Evolutionary conservation across 176 grass and related monocot species (phyloP), one percentile per base, ranked within the genome.

Genomic region (Rhynchospora pubera): DNA sequence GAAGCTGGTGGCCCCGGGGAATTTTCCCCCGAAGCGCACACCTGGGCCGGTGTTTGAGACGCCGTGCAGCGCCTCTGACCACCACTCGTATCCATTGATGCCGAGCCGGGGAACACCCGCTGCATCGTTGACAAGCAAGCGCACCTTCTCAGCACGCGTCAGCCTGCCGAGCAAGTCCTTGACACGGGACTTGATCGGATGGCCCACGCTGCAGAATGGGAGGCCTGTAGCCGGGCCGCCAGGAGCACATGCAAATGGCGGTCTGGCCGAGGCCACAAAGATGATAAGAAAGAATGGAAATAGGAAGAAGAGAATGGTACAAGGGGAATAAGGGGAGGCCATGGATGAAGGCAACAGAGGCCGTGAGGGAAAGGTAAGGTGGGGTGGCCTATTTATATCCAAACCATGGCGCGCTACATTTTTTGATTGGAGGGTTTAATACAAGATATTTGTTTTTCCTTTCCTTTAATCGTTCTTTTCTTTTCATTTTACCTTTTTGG

Each of bases 21-120:
- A 94, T 45, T 77, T 72, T 18, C 95, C 92, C 39, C 88, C 90
- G 81, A 97, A 97, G 6, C 0, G 56, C 2, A 97, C 94, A 0
- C 92, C 94, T 0, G 90, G 92, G 0, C 92, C 88, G 0, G 85
- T 82, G 88, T 88, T 83, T 5, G 94, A 89, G 8, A 97, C 92
- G 30, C 94, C 94, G 85, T 97, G 94, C 48, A 97, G 79, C 30
- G 92, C 94, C 87, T 97, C 94, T 14, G 94, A 94, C 95, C 95
- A 97, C 95, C 95, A 97, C 88, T 97, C 88, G 87, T 97, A 97
- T 0, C 85, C 83, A 0, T 30, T 77, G 22, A 94, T 63, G 15
- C 90, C 92, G 1, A 97, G 94, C 3, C 94, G 83, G 0, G 88
- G 88, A 22, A 97, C 92, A 0, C 87, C 88, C 0, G 92, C 92